A percentile compares a stretch with the other conserved stretches of the same genome.
Conservation (phyloP, 495 filamentous ascomycete genomes). For the Neurospora sp. region DNA sequence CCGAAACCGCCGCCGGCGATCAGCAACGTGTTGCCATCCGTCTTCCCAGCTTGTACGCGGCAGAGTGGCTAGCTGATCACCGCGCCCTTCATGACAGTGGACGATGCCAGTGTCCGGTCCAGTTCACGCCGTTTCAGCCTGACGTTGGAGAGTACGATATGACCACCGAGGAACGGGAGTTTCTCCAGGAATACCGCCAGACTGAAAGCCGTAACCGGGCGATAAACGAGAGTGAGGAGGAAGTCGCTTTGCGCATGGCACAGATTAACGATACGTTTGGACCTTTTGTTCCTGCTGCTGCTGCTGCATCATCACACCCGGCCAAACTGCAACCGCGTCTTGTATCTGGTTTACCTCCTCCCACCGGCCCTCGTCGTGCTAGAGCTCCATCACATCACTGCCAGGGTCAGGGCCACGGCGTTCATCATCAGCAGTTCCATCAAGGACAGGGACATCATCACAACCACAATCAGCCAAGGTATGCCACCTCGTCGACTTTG, state of each 20-base stretch:
- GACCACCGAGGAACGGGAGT: not conserved
- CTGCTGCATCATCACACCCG: not conserved
- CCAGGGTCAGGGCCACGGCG: not conserved
- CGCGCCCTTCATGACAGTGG: slow-evolving; percentile 21
- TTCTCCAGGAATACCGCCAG: slow-evolving; percentile 7
- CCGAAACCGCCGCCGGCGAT: slow-evolving; percentile 10
- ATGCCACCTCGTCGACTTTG: not conserved
- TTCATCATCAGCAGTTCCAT: not conserved
- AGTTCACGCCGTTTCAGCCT: slow-evolving; percentile 19
- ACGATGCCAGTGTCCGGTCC: slow-evolving; percentile 20
- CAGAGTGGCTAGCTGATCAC: slow-evolving; percentile 34
- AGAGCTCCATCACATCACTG: not conserved
- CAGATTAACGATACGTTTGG: slow-evolving; percentile 11
- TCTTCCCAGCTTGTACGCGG: slow-evolving; percentile 23
- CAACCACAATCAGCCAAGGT: not conserved
- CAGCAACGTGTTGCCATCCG: slow-evolving; percentile 18
- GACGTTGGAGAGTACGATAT: slow-evolving; percentile 8
- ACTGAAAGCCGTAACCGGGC: not conserved
- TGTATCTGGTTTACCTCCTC: not conserved
- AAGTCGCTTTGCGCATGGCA: slow-evolving; percentile 2
- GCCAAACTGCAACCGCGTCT: not conserved
- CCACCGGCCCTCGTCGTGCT: slow-evolving; percentile 5
- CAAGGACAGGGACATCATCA: not conserved
- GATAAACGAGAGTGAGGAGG: not conserved
- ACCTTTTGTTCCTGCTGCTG: slow-evolving; percentile 1